Conservation (phyloP, 2,329 filamentous ascomycete species). For the Mycogone perniciosa region DNA sequence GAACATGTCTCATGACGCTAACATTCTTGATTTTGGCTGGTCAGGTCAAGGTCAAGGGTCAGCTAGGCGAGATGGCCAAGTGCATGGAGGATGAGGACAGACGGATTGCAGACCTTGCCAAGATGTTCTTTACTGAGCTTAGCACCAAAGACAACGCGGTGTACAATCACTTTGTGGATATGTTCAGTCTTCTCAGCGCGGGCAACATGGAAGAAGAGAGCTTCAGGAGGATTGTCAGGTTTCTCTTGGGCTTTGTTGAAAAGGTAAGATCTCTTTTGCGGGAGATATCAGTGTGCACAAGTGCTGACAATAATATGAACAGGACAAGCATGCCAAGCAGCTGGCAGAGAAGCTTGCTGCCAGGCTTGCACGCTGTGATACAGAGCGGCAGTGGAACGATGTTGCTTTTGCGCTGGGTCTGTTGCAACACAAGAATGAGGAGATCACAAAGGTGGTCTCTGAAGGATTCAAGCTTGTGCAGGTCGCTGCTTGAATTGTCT, state of each 20-base stretch:
- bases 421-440: conserved; percentile 88
- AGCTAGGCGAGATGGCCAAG: conserved; percentile 98
- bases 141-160: conserved; percentile 98
- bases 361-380: conserved; percentile 77
- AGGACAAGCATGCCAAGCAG: conserved; percentile 97
- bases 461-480: conserved; percentile 72
- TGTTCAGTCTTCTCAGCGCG: conserved; percentile 89
- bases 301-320: not conserved
- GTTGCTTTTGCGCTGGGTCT: conserved; percentile 87
- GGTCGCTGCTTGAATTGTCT: conserved; percentile 43
- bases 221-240: conserved; percentile 81
- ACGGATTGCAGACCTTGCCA: conserved; percentile 83
- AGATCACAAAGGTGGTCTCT: conserved; percentile 68
- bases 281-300: not conserved
- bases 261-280: conserved; percentile 57
- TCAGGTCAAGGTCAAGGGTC: conserved; percentile 98
- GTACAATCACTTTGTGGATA: conserved; percentile 99
- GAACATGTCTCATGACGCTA: conserved; percentile 95
- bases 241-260: conserved; percentile 91
- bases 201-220: conserved; percentile 81
- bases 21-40: conserved; percentile 96
- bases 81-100: conserved; percentile 96
- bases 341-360: conserved; percentile 88
- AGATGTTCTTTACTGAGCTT: conserved; percentile 98
- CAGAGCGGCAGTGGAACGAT: conserved; percentile 94